Evolutionary conservation across 805 yeast genomes (phyloP).

Genomic region (Yamadazyma ubonensis): DNA sequence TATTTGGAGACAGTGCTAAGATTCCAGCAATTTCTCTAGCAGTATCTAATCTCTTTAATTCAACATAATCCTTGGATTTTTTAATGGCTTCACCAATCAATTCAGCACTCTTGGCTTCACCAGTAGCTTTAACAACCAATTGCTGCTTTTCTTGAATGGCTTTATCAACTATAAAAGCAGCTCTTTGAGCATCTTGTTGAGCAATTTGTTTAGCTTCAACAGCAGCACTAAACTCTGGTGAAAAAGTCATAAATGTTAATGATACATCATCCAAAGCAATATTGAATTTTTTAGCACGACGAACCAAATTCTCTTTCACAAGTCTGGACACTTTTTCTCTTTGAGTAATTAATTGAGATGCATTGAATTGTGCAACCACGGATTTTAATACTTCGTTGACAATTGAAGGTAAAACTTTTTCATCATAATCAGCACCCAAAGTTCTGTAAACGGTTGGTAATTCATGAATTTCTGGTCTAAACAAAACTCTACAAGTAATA

Average conservation of each 20-base stretch:
- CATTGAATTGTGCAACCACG: slow-evolving; percentile 97
- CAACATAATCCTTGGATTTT: slow-evolving; percentile 93
- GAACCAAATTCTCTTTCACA: slow-evolving; percentile 85
- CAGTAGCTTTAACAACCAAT: slow-evolving; percentile 93
- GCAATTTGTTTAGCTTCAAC: slow-evolving; percentile 99
- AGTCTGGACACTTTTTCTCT: slow-evolving; percentile 92
- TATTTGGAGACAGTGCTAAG: slow-evolving; percentile 84
- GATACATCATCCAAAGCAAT: slow-evolving; percentile 92
- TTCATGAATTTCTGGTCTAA: slow-evolving; percentile 77
- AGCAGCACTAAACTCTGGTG: slow-evolving; percentile 96
- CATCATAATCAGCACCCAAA: slow-evolving; percentile 92
- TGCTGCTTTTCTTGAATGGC: slow-evolving; percentile 98
- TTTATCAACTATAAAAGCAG: slow-evolving; percentile 94
- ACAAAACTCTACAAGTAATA: slow-evolving; percentile 96
- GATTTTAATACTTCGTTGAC: slow-evolving; percentile 95
- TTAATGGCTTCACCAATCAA: slow-evolving; percentile 98
- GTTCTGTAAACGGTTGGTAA: slow-evolving; percentile 89
- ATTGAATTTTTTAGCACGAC: slow-evolving; percentile 89
- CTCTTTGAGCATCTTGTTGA: slow-evolving; percentile 98
- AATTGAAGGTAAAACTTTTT: slow-evolving; percentile 95
- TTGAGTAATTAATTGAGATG: slow-evolving; percentile 97
- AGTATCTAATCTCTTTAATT: slow-evolving; percentile 93
- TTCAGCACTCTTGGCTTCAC: slow-evolving; percentile 98
- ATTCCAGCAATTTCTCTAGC: slow-evolving; percentile 93
- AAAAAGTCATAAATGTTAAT: slow-evolving; percentile 92